Evolutionary conservation across 441 rosid genomes (phyloP), one percentile per base, ranked within the genome.

Genomic region (Raphanus hybrid): DNA sequence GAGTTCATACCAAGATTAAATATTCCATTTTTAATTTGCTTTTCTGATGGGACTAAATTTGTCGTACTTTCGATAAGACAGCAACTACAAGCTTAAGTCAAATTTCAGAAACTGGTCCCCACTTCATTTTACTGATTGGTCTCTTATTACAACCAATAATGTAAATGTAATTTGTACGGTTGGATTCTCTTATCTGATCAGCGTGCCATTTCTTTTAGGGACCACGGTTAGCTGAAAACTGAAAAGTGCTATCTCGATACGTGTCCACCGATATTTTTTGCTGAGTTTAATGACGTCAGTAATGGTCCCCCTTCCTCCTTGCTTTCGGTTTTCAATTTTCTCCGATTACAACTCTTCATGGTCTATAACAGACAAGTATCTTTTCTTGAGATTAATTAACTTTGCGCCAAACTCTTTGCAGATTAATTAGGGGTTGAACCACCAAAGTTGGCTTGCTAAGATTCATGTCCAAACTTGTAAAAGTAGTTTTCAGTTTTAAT

Each of bases 161-260:
- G 66, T 45, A 58, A 35, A 57, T 18, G 9, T 14, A 15, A 52
- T 58, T 58, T 20, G 69, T 72, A 59, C 73, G 77, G 64, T 34
- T 66, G 55, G 68, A 72, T 72, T 72, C 57, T 67, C 73, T 60
- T 59, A 72, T 72, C 69, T 37, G 73, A 78, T 78, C 73, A 43
- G 81, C 74, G 73, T 78, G 77, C 70, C 70, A 37, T 35, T 41
- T 39, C 35, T 64, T 55, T 54, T 5, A 64, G 50, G 81, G 81
- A 72, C 81, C 81, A 78, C 69, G 18, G 18, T 60, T 50, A 41
- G 67, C 55, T 62, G 59, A 20, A 54, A 64, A 50, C 55, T 62
- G 59, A 20, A 54, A 64, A 50, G 50, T 15, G 23, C 2, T 16
- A 52, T 73, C 50, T 2, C 26, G 76, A 71, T 75, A 77, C 72